Percentiles rank a stretch among this genome's conserved stretches.
Evolutionary conservation across 169 alveolate species (phyloP).

Genomic region (Plasmodium relictum): DNA sequence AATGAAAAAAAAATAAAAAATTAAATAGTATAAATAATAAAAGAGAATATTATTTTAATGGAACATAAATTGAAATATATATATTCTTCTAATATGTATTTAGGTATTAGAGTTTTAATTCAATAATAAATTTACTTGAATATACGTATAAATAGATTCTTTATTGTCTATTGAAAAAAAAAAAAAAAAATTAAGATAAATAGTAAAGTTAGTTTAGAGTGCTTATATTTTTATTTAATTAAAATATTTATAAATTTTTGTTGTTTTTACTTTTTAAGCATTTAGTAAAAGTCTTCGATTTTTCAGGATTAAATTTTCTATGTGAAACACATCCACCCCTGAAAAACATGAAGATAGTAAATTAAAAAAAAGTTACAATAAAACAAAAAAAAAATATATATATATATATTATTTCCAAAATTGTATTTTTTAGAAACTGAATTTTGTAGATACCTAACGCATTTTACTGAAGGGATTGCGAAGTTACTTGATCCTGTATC

Average conservation of each 20-base stretch:
- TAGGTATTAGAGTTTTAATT: neutral
- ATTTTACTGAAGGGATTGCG: slow-evolving; percentile 91
- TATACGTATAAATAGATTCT: slow-evolving; percentile 59
- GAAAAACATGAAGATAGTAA: neutral
- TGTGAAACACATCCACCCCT: slow-evolving; percentile 92
- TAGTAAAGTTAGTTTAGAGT: too few relatives aligned
- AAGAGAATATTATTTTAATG: neutral
- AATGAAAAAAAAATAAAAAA: too few relatives aligned
- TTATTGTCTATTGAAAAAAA: slow-evolving; percentile 31
- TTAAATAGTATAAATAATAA: neutral
- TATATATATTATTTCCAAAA: too few relatives aligned
- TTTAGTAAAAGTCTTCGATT: slow-evolving; percentile 84
- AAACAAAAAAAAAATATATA: too few relatives aligned
- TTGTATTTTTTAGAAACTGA: neutral
- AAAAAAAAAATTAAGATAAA: too few relatives aligned
- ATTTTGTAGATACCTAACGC: slow-evolving; percentile 57
- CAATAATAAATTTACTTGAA: slow-evolving; percentile 29
- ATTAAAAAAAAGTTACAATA: neutral
- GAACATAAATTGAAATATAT: neutral
- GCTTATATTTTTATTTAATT: too few relatives aligned
- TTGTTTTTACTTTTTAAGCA: slow-evolving; percentile 47
- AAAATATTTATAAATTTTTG: too few relatives aligned
- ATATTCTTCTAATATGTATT: neutral
- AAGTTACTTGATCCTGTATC: slow-evolving; percentile 92
- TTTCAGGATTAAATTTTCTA: slow-evolving; percentile 86